Conservation (phyloP, 345 rosid species). For the Eucalyptus urophylla region DNA sequence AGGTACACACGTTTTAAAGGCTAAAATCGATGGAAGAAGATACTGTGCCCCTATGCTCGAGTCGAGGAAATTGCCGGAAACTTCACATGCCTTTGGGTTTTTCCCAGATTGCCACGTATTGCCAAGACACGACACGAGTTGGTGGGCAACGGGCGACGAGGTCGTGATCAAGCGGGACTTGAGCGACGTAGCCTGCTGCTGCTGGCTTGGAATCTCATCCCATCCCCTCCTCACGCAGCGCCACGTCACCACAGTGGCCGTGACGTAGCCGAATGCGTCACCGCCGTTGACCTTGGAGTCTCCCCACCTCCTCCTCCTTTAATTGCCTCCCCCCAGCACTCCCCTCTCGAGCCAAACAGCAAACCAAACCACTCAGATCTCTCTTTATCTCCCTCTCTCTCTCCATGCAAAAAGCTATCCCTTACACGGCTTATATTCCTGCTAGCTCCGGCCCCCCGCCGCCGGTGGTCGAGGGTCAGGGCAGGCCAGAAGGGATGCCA, state of each 20-base stretch:
- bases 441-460: not conserved
- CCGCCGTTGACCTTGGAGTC: conserved; percentile 40
- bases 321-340: not conserved
- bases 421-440: conserved; percentile 15
- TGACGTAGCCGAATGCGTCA: conserved; percentile 52
- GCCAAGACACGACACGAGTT: not conserved
- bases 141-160: not conserved
- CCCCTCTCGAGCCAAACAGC: not conserved
- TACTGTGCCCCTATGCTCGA: not conserved
- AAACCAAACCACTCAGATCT: not conserved
- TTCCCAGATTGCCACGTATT: not conserved
- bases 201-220: not conserved
- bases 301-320: not conserved
- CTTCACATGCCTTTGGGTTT: not conserved
- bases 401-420: conserved; percentile 54
- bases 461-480: not conserved
- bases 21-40: not conserved
- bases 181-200: not conserved
- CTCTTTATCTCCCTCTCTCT: not conserved
- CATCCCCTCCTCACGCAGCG: not conserved
- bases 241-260: conserved; percentile 19
- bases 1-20: not conserved
- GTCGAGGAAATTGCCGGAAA: not conserved
- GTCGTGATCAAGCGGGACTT: not conserved
- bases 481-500: not conserved